phyloP scores from a whole-genome alignment of 225 moss, liverwort and hornwort species.

The Pseudoscleropodium purum region DNA sequence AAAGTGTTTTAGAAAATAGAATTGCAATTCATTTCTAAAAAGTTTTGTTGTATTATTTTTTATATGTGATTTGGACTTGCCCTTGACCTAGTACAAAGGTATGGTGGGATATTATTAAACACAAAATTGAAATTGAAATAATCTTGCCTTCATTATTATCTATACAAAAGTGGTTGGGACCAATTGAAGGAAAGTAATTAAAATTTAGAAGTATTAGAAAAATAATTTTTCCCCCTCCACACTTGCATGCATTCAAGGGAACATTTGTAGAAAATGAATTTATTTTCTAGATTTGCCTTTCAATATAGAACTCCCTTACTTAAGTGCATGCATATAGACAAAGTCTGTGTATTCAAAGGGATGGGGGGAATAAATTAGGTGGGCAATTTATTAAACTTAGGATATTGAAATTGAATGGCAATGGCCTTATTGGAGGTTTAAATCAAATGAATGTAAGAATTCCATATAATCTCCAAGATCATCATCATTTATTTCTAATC shows the following conservation, averaged over 20 bases:
- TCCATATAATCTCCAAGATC: accelerated
- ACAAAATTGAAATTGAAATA: background rate
- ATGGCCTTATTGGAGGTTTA: accelerated
- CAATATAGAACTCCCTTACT: background rate
- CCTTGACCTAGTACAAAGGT: accelerated
- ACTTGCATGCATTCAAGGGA: too few species aligned
- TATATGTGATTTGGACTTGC: too few species aligned
- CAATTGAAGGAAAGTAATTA: background rate
- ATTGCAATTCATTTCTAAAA: background rate
- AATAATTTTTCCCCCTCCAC: too few species aligned
- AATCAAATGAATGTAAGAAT: background rate
- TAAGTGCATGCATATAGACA: accelerated
- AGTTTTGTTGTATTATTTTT: background rate
- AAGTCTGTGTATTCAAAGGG: accelerated
- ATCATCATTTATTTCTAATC: accelerated
- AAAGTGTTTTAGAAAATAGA: too few species aligned
- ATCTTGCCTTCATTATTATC: background rate
- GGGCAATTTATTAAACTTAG: background rate
- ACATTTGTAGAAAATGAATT: too few species aligned
- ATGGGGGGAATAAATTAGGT: background rate
- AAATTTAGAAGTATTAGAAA: background rate
- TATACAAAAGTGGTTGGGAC: background rate
- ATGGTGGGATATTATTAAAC: background rate
- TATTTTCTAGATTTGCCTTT: too few species aligned
- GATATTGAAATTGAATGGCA: background rate